Base-by-base conservation (phyloP, 148 eudicot species). In the Camellia japonica region DNA sequence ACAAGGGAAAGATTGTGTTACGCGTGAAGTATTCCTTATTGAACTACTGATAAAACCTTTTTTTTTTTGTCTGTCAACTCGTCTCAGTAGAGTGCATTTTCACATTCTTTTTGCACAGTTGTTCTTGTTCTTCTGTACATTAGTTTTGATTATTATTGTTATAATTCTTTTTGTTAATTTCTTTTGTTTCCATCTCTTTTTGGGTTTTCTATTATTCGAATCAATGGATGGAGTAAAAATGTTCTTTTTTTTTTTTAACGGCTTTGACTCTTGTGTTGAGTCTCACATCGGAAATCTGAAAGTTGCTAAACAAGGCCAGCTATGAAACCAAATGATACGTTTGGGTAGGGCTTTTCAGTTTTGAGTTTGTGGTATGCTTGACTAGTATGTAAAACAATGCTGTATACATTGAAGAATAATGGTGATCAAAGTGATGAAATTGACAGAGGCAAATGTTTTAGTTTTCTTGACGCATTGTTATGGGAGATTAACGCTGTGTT, bases 1-100 rank as follows among this genome's bases (percentile, higher is more conserved):
- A 94, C 52, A 96, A 90, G 75, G 98, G 99, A 30, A 93, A 79
- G 83, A 91, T 94, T 60, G 89, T 96, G 59, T 73, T 92, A 71
- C 90, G 99, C 47, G 88, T 90, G 30, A 96, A 96, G 85, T 96
- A 94, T 81, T 96, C 99, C 7, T 84, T 96, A 47, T 83, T 96
- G 90, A 96, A 96, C 83, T 96, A 96, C 74, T 96, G 87, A 93
- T 80, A 11, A 5, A 38, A 60, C 38, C 9, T 1, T 77, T 58
- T 71, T 23, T n/a, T 43, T 73, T 11, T 38, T 67, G 62, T 23
- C 3, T 68, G 20, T 59, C 62, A 2, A 2, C 16, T 42, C 67
- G 3, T 83, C 8, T 5, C 19, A 10, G n/a, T 67, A 47, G 78
- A 66, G 64, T 8, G 55, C 41, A 23, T 75, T 66, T 60, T 59